Evolutionary conservation across 208 protist species (phyloP).

Genomic region (Trypanosoma platydactyli): DNA sequence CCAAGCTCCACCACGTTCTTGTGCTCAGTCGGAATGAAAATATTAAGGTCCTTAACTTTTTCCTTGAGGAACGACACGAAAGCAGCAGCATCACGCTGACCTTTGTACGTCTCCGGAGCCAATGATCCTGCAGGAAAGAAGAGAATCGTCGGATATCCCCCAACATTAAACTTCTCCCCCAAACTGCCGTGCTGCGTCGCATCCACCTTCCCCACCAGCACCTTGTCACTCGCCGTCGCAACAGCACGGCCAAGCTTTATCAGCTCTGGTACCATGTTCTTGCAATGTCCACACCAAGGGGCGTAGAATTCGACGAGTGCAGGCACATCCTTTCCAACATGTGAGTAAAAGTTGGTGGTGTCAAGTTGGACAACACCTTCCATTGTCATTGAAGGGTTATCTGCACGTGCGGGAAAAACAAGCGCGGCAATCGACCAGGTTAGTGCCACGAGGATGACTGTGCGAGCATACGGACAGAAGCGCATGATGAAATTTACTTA

Average conservation of each 20-base stretch:
- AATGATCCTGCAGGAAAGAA: conserved; percentile 52
- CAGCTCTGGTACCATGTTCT: conserved; percentile 48
- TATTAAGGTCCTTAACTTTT: conserved; percentile 22
- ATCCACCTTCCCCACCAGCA: conserved; percentile 79
- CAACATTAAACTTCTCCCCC: conserved; percentile 37
- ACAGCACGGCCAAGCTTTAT: conserved; percentile 22
- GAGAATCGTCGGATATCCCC: conserved; percentile 65
- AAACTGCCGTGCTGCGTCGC: conserved; percentile 45
- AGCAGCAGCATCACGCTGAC: conserved; percentile 29
- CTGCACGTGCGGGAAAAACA: conserved; percentile 10
- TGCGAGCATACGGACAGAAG: not conserved
- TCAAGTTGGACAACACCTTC: conserved; percentile 47
- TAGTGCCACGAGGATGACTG: not conserved
- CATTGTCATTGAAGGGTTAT: conserved; percentile 34
- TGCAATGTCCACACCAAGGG: conserved; percentile 88
- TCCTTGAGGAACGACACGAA: conserved; percentile 49
- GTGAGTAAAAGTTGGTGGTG: conserved; percentile 48
- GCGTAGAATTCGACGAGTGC: conserved; percentile 92
- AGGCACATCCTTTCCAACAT: conserved; percentile 51
- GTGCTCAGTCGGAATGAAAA: conserved; percentile 30
- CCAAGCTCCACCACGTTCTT: conserved; percentile 43
- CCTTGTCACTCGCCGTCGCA: conserved; percentile 23
- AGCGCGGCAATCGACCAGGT: conserved; percentile 14
- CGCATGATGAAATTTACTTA: not conserved
- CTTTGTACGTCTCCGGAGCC: conserved; percentile 39